phyloP scores from a whole-genome alignment of 2,329 filamentous ascomycete genomes.

The Geosmithia putterillii region DNA sequence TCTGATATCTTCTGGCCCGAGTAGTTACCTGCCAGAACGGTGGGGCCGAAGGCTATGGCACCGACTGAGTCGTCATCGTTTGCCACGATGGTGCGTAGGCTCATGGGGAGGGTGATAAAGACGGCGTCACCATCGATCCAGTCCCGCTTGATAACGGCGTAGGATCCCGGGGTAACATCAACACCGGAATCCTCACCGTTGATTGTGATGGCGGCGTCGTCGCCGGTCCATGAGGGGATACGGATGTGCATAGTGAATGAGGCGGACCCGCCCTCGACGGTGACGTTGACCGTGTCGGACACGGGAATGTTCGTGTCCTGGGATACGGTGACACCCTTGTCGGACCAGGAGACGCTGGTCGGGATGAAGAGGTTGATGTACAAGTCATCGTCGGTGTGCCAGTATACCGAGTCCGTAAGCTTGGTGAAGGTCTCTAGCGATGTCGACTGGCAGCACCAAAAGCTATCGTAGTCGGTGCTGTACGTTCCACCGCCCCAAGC shows the following conservation, averaged over 20 bases:
- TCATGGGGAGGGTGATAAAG: slow-evolving; percentile 30
- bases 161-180: slow-evolving; percentile 19
- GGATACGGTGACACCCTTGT: slow-evolving; percentile 22
- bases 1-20: slow-evolving; percentile 13
- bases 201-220: slow-evolving; percentile 22
- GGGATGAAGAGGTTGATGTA: slow-evolving; percentile 38
- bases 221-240: slow-evolving; percentile 32
- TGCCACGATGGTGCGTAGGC: slow-evolving; percentile 25
- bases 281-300: slow-evolving; percentile 24
- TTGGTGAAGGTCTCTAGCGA: slow-evolving; percentile 41
- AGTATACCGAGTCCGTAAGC: slow-evolving; percentile 39
- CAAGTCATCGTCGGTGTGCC: slow-evolving; percentile 24
- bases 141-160: slow-evolving; percentile 23
- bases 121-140: slow-evolving; percentile 32
- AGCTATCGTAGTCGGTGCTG: slow-evolving; percentile 38
- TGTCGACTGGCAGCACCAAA: slow-evolving; percentile 43
- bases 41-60: slow-evolving; percentile 33
- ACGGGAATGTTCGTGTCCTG: slow-evolving; percentile 31
- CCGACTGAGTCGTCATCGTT: slow-evolving; percentile 31
- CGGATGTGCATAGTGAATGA: slow-evolving; percentile 27
- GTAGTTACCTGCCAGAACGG: slow-evolving; percentile 31
- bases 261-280: slow-evolving; percentile 17
- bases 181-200: slow-evolving; percentile 21
- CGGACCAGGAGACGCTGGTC: slow-evolving; percentile 29
- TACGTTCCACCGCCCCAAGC: slow-evolving; percentile 41